Percentiles rank a stretch among this genome's conserved stretches.
Conservation (phyloP, 352 stramenopile genomes). For the Pythium dissimile region DNA sequence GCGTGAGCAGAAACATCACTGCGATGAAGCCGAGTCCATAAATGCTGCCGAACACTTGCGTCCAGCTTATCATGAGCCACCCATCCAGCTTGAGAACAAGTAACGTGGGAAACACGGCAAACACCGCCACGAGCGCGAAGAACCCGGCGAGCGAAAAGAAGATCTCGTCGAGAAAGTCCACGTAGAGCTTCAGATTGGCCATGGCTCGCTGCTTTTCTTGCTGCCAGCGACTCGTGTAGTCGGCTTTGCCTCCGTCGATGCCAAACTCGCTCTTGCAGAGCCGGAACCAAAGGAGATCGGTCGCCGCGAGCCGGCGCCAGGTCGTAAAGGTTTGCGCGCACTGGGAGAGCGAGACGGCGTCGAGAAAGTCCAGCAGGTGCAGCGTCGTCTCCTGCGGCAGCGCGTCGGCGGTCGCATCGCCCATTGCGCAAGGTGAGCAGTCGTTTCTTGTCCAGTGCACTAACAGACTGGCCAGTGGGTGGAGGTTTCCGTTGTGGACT, state of each 20-base stretch:
- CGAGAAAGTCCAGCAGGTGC: conserved; percentile 20
- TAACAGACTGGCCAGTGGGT: too few species aligned
- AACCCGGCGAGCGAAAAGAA: conserved; percentile 12
- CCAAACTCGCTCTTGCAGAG: conserved; percentile 20
- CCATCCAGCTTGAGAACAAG: conserved; percentile 13
- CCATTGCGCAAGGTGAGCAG: too few species aligned
- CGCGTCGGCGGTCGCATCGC: neutral
- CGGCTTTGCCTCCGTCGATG: conserved; percentile 16
- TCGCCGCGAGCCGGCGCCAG: conserved; percentile 11
- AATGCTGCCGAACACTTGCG: conserved; percentile 15
- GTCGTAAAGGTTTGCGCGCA: conserved; percentile 13
- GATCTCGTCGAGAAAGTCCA: conserved; percentile 24
- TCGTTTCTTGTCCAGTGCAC: too few species aligned
- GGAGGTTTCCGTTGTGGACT: conserved; percentile 11
- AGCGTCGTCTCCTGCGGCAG: conserved; percentile 18
- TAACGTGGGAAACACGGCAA: conserved; percentile 10
- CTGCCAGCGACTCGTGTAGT: conserved; percentile 22
- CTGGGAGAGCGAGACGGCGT: conserved; percentile 18
- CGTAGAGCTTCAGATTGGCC: conserved; percentile 20
- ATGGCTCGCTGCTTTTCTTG: conserved; percentile 12
- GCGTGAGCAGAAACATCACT: conserved; percentile 14
- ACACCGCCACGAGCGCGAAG: conserved; percentile 7
- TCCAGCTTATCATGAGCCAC: conserved; percentile 13
- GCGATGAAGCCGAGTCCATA: conserved; percentile 14
- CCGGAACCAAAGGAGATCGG: conserved; percentile 10